A percentile compares a stretch with the other conserved stretches of the same genome.
Evolutionary conservation across 2,329 filamentous ascomycete genomes (phyloP).

Genomic region (Calonectria hongkongensis): DNA sequence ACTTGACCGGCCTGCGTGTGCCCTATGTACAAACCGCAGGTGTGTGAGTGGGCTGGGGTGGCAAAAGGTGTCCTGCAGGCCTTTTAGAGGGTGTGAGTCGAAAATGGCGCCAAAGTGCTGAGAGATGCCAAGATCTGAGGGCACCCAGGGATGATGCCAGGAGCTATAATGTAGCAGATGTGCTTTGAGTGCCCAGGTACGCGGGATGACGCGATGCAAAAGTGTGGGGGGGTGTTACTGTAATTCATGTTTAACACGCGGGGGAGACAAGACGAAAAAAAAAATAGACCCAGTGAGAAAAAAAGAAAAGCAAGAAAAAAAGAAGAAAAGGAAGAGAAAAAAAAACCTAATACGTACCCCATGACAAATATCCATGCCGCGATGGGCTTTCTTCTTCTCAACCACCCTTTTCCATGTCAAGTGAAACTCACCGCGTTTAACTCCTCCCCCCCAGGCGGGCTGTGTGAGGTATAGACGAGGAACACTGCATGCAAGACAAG

Average conservation of each 20-base stretch:
- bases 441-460: not conserved
- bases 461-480: conserved; percentile 7
- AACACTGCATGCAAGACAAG: conserved; percentile 19
- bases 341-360: not conserved
- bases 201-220: conserved; percentile 50
- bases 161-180: conserved; percentile 28
- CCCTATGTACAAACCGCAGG: not conserved
- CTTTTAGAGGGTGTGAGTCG: conserved; percentile 4
- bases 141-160: conserved; percentile 28
- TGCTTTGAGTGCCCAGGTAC: conserved; percentile 44
- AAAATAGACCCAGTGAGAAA: not conserved
- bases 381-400: conserved; percentile 5
- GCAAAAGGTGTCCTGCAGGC: not conserved
- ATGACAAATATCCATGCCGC: not conserved
- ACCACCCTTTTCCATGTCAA: conserved; percentile 15
- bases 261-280: conserved; percentile 23
- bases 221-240: conserved; percentile 38
- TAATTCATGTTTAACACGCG: conserved; percentile 25
- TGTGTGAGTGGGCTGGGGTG: conserved; percentile 20
- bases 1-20: conserved; percentile 26
- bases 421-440: conserved; percentile 3
- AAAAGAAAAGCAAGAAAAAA: not conserved
- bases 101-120: conserved; percentile 17
- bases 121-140: conserved; percentile 28
- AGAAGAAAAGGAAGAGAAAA: not conserved